Percentiles rank a stretch among this genome's conserved stretches.
These are phyloP conservation scores for Garcia nutans DNA, from an alignment of 345 rosid species.

Conservation along the genomic window DNA sequence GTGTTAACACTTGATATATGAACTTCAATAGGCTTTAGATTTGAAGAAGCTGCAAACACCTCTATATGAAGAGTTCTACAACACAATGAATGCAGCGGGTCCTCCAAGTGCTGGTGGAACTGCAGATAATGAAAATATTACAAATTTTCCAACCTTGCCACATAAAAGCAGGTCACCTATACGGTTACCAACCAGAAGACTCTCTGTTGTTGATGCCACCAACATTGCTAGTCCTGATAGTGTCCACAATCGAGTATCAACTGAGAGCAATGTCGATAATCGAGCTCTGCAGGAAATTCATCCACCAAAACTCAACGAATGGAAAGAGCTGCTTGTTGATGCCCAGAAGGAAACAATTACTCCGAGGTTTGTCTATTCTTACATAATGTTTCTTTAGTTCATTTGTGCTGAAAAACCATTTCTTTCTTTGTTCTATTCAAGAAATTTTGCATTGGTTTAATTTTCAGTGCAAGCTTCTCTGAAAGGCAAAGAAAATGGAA, in stretches of 20 bases:
- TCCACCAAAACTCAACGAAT: conserved; percentile 43
- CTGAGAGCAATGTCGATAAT: conserved; percentile 33
- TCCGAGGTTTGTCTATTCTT: conserved; percentile 13
- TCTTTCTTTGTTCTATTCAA: conserved; percentile 1
- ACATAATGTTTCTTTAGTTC: background rate
- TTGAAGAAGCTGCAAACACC: conserved; percentile 38
- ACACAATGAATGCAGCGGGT: conserved; percentile 21
- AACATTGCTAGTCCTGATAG: conserved; percentile 16
- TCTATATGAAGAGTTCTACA: conserved; percentile 30
- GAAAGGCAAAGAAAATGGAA: conserved; percentile 37
- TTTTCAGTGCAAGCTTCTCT: conserved; percentile 23
- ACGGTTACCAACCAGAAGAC: conserved; percentile 70
- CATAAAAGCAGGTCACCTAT: conserved; percentile 73
- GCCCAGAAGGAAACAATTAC: conserved; percentile 16
- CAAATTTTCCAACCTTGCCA: conserved; percentile 20
- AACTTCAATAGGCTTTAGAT: conserved; percentile 40
- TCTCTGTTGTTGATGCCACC: conserved; percentile 40
- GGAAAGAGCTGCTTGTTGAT: conserved; percentile 33
- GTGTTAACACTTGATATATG: background rate
- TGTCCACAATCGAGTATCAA: conserved; percentile 33
- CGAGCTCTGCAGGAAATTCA: conserved; percentile 57
- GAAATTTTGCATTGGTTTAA: conserved; percentile 20
- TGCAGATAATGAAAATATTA: conserved; percentile 17
- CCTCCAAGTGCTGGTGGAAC: conserved; percentile 6
- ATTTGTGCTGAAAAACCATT: background rate